A percentile compares a stretch with the other conserved stretches of the same genome.
These are phyloP conservation scores for Cytospora schulzeri DNA, from an alignment of 2,329 filamentous ascomycete genomes.

Conservation along the genomic window DNA sequence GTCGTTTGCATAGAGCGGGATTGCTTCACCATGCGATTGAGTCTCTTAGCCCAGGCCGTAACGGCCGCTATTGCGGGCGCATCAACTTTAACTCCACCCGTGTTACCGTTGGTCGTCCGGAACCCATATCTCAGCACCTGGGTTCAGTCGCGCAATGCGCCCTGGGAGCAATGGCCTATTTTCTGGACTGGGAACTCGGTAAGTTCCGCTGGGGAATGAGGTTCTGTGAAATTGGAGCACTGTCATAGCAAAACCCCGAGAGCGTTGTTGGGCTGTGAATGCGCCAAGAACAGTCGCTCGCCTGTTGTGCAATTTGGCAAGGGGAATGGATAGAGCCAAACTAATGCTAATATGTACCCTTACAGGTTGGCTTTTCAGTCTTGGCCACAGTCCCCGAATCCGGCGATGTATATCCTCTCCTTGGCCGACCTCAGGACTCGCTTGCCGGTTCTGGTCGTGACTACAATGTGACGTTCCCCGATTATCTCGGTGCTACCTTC, in stretches of 20 bases:
- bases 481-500: slow-evolving; percentile 48
- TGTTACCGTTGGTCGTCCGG: slow-evolving; percentile 59
- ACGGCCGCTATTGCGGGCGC: slow-evolving; percentile 44
- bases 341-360: slow-evolving; percentile 14
- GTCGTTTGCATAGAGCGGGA: neutral
- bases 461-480: slow-evolving; percentile 46
- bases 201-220: slow-evolving; percentile 14
- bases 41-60: slow-evolving; percentile 38
- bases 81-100: slow-evolving; percentile 57
- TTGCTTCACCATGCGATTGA: slow-evolving; percentile 35
- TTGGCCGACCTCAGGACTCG: slow-evolving; percentile 56
- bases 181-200: slow-evolving; percentile 40
- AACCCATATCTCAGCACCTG: slow-evolving; percentile 64
- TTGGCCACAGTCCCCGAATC: slow-evolving; percentile 49
- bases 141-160: slow-evolving; percentile 67
- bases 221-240: slow-evolving; percentile 1
- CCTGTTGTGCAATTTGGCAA: neutral
- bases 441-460: slow-evolving; percentile 37
- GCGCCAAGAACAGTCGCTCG: neutral
- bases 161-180: slow-evolving; percentile 86
- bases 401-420: slow-evolving; percentile 49
- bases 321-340: neutral
- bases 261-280: neutral
- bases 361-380: slow-evolving; percentile 51
- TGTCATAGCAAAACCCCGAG: neutral